Evolutionary conservation across 495 filamentous ascomycete genomes (phyloP).

Genomic region (Penicillium simplicissimum): DNA sequence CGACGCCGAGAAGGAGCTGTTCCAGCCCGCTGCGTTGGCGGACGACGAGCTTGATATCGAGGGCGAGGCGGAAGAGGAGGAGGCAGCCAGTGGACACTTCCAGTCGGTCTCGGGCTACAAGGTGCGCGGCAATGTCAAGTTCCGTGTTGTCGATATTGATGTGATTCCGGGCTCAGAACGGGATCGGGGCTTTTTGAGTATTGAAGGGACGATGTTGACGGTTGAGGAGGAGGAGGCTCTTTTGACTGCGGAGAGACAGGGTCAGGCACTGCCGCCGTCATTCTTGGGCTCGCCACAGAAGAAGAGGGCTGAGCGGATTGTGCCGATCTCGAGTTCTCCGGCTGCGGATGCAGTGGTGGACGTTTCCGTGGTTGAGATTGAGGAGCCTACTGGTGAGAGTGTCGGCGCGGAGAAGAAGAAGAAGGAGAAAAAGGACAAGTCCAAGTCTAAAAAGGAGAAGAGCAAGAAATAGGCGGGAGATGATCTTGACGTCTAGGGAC

Average conservation of each 20-base stretch:
- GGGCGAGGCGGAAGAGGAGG: constrained; percentile 34
- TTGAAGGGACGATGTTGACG: constrained; percentile 67
- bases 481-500: neutral
- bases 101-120: constrained; percentile 61
- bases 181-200: constrained; percentile 63
- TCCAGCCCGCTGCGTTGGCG: constrained; percentile 39
- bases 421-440: constrained; percentile 32
- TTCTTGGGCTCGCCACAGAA: constrained; percentile 14
- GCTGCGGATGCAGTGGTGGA: constrained; percentile 15
- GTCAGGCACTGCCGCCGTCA: constrained; percentile 25
- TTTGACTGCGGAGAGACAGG: constrained; percentile 39
- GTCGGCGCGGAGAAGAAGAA: constrained; percentile 22
- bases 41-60: constrained; percentile 37
- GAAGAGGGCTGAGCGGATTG: constrained; percentile 16
- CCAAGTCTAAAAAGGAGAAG: constrained; percentile 25
- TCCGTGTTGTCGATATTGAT: constrained; percentile 66
- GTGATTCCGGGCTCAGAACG: constrained; percentile 56
- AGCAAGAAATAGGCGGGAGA: constrained; percentile 17
- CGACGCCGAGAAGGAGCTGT: constrained; percentile 45
- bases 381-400: constrained; percentile 4
- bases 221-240: constrained; percentile 47
- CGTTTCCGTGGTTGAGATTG: constrained; percentile 22
- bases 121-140: constrained; percentile 60
- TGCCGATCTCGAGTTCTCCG: constrained; percentile 24
- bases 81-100: constrained; percentile 55